Conservation (phyloP, 139 green algal species). For the Raphidocelis subcapitata region DNA sequence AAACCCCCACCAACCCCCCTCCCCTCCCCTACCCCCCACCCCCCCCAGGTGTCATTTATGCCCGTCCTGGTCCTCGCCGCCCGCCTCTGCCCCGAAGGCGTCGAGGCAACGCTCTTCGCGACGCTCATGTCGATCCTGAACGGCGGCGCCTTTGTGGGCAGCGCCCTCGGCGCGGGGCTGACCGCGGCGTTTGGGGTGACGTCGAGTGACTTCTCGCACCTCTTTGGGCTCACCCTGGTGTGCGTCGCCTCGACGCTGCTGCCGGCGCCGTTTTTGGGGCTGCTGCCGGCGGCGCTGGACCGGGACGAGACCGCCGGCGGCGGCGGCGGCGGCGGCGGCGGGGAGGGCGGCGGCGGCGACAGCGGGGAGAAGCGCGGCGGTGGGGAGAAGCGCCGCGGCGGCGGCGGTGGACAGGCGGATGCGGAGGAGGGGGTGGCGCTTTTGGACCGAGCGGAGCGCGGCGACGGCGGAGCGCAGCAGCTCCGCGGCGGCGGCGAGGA, state of each 20-base stretch:
- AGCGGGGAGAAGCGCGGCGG: too few relatives aligned
- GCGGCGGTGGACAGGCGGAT: too few relatives aligned
- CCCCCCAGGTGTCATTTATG: conserved; percentile 89
- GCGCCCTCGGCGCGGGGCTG: conserved; percentile 63
- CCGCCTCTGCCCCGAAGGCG: conserved; percentile 73
- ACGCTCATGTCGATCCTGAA: conserved; percentile 95
- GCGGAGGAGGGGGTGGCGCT: too few relatives aligned
- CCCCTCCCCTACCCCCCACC: neutral
- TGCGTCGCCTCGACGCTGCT: conserved; percentile 33
- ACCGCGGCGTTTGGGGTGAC: conserved; percentile 72
- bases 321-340: neutral
- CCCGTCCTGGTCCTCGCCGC: conserved; percentile 94
- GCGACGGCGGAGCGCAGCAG: too few relatives aligned
- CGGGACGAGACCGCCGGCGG: neutral
- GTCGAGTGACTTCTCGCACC: conserved; percentile 64
- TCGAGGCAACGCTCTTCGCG: conserved; percentile 98
- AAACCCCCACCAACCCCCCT: neutral
- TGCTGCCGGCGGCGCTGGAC: conserved; percentile 42
- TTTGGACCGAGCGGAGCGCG: too few relatives aligned
- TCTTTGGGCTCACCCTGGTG: conserved; percentile 30
- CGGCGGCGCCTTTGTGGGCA: conserved; percentile 63
- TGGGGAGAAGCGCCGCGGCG: too few relatives aligned
- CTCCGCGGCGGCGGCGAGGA: too few relatives aligned
- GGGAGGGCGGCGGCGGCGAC: neutral
- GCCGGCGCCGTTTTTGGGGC: conserved; percentile 43